These are phyloP conservation scores for Tolypocladium paradoxum DNA, from an alignment of 2,329 filamentous ascomycete genomes.

Conservation along the genomic window DNA sequence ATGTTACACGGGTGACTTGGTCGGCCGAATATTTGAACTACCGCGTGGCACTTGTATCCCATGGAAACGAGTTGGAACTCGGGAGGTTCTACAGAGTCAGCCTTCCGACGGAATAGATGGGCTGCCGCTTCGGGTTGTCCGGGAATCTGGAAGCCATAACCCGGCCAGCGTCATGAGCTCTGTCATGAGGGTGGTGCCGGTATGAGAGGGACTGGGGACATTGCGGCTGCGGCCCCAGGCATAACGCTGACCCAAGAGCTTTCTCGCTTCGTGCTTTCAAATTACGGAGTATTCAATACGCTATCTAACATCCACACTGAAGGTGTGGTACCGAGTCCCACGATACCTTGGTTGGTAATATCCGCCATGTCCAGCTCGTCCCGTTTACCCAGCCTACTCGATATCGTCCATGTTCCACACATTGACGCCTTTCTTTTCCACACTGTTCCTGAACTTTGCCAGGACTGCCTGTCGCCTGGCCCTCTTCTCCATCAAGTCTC, in stretches of 20 bases:
- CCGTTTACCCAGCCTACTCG: conserved; percentile 21
- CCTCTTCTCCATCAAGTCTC: conserved; percentile 40
- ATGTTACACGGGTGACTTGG: no score
- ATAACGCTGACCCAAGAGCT: no score
- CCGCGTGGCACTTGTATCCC: no score
- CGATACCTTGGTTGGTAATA: background rate
- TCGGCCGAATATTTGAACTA: no score
- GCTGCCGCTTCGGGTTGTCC: no score
- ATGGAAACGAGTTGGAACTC: no score
- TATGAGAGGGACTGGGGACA: no score
- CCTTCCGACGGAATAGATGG: no score
- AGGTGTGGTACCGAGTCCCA: background rate
- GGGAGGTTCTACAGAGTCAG: no score
- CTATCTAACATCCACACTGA: background rate
- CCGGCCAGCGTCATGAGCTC: background rate
- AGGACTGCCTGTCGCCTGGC: conserved; percentile 42
- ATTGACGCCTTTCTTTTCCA: conserved; percentile 38
- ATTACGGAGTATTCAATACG: background rate
- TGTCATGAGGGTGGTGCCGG: no score
- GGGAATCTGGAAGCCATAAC: no score
- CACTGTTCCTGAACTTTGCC: conserved; percentile 36
- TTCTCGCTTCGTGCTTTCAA: background rate
- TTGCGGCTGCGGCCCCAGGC: no score
- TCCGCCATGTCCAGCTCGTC: background rate
- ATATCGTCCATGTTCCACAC: conserved; percentile 40